Percentiles rank a stretch among this genome's conserved stretches.
These are phyloP conservation scores for Sclerotinia spermophila DNA, from an alignment of 2,329 filamentous ascomycete genomes.

Conservation along the genomic window DNA sequence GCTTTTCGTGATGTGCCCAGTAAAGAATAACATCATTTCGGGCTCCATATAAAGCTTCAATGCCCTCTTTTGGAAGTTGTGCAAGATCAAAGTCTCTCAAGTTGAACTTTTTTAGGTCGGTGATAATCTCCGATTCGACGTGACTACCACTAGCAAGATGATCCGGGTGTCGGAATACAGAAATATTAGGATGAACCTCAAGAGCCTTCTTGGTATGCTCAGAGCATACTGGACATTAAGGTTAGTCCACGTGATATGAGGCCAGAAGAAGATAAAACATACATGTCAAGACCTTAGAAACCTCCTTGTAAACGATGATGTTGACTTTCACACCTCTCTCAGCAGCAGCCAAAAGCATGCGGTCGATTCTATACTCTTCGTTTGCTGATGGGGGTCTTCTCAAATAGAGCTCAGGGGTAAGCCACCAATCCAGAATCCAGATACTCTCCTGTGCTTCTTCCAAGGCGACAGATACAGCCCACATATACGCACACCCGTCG, in stretches of 20 bases:
- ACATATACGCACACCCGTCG: slow-evolving; percentile 80
- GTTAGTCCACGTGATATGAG: slow-evolving; percentile 7
- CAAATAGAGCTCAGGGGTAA: slow-evolving; percentile 80
- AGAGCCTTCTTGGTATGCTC: slow-evolving; percentile 76
- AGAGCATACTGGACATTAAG: slow-evolving; percentile 51
- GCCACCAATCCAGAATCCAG: slow-evolving; percentile 82
- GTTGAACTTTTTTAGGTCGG: slow-evolving; percentile 49
- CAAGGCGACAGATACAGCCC: slow-evolving; percentile 75
- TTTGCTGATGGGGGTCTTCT: slow-evolving; percentile 77
- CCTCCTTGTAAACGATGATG: slow-evolving; percentile 90
- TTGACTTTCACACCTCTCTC: slow-evolving; percentile 80
- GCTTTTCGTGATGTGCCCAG: slow-evolving; percentile 93
- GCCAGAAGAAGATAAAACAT: slow-evolving; percentile 45
- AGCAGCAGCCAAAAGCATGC: slow-evolving; percentile 76
- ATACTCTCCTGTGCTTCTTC: slow-evolving; percentile 74
- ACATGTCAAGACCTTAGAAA: slow-evolving; percentile 75
- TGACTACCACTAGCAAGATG: slow-evolving; percentile 73
- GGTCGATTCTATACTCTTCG: slow-evolving; percentile 78
- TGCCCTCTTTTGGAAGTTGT: slow-evolving; percentile 65
- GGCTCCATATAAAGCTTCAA: slow-evolving; percentile 79
- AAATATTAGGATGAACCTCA: slow-evolving; percentile 80
- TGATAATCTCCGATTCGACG: slow-evolving; percentile 63
- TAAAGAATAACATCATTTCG: slow-evolving; percentile 78
- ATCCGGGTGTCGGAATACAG: slow-evolving; percentile 86
- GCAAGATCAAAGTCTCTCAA: slow-evolving; percentile 55